Base-by-base conservation (phyloP, 176 grass and related monocot species). In the Themeda triandra region DNA sequence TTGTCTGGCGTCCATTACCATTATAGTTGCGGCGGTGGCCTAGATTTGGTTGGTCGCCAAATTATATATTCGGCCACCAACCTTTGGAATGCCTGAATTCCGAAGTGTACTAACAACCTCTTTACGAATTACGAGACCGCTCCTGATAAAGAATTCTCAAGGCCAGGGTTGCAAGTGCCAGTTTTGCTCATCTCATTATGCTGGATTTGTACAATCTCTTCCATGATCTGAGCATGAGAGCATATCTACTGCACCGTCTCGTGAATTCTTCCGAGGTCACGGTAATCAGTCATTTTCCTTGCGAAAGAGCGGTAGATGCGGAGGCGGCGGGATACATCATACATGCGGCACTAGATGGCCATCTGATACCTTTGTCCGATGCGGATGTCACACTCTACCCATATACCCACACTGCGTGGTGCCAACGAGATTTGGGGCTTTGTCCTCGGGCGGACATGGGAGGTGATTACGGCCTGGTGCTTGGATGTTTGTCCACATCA, bases 231-330 rank as follows among this genome's bases (percentile, higher is more conserved):
- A 25, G 33, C 33, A 21, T n/a, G n/a, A n/a, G n/a, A n/a, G n/a
- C n/a, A n/a, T n/a, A n/a, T 19, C 17, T 53, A 53, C 18, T 21
- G 49, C 19, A 11, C 23, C 39, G 58, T 14, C 13, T 5, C 66
- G 41, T 86, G 29, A 31, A 51, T 27, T 25, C 32, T 32, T 14
- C 29, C 6, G 68, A 6, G 45, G 69, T 66, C 70, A 15, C 46
- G 13, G 78, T 75, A 81, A 80, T 25, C 5, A 40, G 6, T 27
- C 39, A 8, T 63, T 0, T 46, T 14, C 23, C n/a, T 73, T 10
- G 13, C 25, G 13, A 6, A 19, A 35, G 2, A 67, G 60, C 23
- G 85, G 78, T 87, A 87, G 78, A 87, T 76, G 85, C 60, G 27
- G 33, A 31, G 14, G 2, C 23, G 21, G n/a, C 36, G 10, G 24